Conservation (phyloP, 2,329 filamentous ascomycete genomes). For the Fusarium verrucosum region DNA sequence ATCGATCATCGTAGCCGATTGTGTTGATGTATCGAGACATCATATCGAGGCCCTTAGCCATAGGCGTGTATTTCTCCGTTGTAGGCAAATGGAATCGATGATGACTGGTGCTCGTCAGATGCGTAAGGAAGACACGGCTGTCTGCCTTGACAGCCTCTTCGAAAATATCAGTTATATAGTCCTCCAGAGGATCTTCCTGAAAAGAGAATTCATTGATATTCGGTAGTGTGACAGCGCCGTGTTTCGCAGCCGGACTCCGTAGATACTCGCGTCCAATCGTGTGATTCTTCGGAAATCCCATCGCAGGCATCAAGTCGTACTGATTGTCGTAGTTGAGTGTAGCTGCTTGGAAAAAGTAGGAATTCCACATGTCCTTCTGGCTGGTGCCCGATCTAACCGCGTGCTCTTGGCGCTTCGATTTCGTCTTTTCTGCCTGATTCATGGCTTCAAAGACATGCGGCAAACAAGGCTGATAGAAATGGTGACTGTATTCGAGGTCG, state of each 20-base stretch:
- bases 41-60: conserved; percentile 44
- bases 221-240: conserved; percentile 43
- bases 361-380: conserved; percentile 45
- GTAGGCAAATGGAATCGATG: conserved; percentile 47
- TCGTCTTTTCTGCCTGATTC: conserved; percentile 37
- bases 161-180: conserved; percentile 49
- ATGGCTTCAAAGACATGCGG: conserved; percentile 52
- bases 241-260: conserved; percentile 42
- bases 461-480: conserved; percentile 57
- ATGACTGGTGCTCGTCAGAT: conserved; percentile 51
- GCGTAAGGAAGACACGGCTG: conserved; percentile 48
- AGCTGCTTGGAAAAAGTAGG: conserved; percentile 48
- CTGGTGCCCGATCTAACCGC: not conserved
- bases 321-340: conserved; percentile 50
- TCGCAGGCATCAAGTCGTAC: conserved; percentile 42
- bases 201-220: conserved; percentile 51
- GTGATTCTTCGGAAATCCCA: conserved; percentile 46
- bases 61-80: conserved; percentile 41
- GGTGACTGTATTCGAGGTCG: conserved; percentile 53
- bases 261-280: conserved; percentile 46
- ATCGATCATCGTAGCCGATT: conserved; percentile 47
- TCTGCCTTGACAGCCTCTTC: conserved; percentile 43
- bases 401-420: not conserved
- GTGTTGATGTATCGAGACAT: conserved; percentile 48
- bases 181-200: conserved; percentile 45